A percentile compares a stretch with the other conserved stretches of the same genome.
These are phyloP conservation scores for Yamadazyma scolyti DNA, from an alignment of 805 yeast genomes.

Conservation along the genomic window DNA sequence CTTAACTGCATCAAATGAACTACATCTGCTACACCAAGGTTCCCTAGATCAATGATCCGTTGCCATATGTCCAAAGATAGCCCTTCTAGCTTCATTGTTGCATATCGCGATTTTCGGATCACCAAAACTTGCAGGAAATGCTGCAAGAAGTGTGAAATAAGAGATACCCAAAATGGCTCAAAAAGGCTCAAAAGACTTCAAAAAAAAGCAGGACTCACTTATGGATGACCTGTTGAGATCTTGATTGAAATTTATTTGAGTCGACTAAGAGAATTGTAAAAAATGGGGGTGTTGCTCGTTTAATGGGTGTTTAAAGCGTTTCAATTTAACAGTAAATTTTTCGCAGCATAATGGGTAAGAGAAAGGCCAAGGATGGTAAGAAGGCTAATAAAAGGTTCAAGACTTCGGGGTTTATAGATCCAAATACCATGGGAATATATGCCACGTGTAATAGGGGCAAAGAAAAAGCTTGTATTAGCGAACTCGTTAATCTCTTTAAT, in stretches of 20 bases:
- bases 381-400: constrained; percentile 39
- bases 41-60: constrained; percentile 9
- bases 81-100: constrained; percentile 5
- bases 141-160: too few relatives aligned
- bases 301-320: too few relatives aligned
- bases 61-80: constrained; percentile 17
- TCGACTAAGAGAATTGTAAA: not conserved
- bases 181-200: too few relatives aligned
- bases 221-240: too few relatives aligned
- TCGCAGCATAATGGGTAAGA: constrained; percentile 36
- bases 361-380: constrained; percentile 19
- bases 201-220: too few relatives aligned
- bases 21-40: constrained; percentile 10
- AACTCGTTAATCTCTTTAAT: constrained; percentile 54
- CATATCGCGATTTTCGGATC: constrained; percentile 2
- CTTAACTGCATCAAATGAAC: constrained; percentile 6
- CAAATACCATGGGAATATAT: constrained; percentile 82
- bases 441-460: constrained; percentile 84
- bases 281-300: too few relatives aligned
- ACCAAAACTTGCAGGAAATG: not conserved
- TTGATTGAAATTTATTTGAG: not conserved
- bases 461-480: constrained; percentile 76
- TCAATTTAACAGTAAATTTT: too few relatives aligned
- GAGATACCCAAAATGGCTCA: too few relatives aligned
- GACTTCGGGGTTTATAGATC: constrained; percentile 61